Evolutionary conservation across 2,329 filamentous ascomycete species (phyloP).

Genomic region (Exophiala sp.): DNA sequence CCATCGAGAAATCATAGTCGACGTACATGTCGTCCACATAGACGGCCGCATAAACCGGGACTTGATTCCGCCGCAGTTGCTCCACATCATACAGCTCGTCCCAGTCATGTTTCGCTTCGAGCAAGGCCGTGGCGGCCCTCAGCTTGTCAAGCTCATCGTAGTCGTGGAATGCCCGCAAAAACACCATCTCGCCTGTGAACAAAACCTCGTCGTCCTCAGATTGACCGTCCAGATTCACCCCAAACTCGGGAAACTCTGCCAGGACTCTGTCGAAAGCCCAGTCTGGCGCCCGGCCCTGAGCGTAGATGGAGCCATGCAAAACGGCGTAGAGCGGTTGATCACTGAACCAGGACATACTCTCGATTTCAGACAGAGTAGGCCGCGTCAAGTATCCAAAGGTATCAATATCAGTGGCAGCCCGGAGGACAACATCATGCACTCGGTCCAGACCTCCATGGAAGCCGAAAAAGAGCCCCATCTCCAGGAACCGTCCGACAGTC

Average conservation of each 20-base stretch:
- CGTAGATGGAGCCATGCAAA: conserved; percentile 84
- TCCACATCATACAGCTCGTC: conserved; percentile 67
- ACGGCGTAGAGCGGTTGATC: conserved; percentile 75
- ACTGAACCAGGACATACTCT: conserved; percentile 64
- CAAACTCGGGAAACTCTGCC: conserved; percentile 42
- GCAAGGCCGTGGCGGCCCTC: conserved; percentile 60
- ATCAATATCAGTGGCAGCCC: conserved; percentile 65
- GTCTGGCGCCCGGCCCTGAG: conserved; percentile 60
- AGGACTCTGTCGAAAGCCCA: conserved; percentile 61
- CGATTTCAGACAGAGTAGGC: conserved; percentile 62
- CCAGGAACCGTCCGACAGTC: conserved; percentile 67
- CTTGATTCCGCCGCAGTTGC: conserved; percentile 67
- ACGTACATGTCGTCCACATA: conserved; percentile 93
- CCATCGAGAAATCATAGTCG: conserved; percentile 64
- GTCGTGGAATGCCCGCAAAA: conserved; percentile 35
- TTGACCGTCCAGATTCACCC: conserved; percentile 35
- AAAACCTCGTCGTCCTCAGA: conserved; percentile 49
- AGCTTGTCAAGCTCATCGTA: conserved; percentile 70
- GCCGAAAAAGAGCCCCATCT: conserved; percentile 72
- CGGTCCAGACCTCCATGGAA: conserved; percentile 52
- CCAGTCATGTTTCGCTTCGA: conserved; percentile 67
- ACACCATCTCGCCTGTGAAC: conserved; percentile 85
- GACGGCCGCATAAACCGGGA: conserved; percentile 78
- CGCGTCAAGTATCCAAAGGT: conserved; percentile 70
- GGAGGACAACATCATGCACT: conserved; percentile 55